A percentile compares a stretch with the other conserved stretches of the same genome.
Conservation (phyloP, 2,329 filamentous ascomycete genomes). For the Hypoxylon sp. region DNA sequence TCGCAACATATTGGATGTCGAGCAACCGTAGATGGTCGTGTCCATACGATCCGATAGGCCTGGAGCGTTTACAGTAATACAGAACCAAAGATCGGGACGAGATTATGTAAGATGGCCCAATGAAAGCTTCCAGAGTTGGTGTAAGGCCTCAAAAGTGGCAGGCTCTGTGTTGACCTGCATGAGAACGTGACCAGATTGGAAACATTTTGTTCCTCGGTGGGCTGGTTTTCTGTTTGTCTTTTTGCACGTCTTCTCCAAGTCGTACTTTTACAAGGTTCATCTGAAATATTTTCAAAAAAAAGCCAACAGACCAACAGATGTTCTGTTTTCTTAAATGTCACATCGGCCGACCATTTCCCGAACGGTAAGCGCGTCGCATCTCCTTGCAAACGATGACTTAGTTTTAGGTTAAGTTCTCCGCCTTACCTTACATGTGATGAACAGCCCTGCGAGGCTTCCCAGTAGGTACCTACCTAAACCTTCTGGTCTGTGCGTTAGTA, state of each 20-base stretch:
- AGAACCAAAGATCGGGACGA: slow-evolving; percentile 27
- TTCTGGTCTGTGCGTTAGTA: slow-evolving; percentile 15
- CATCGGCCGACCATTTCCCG: slow-evolving; percentile 20
- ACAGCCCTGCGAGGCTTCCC: slow-evolving; percentile 32
- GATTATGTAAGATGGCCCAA: slow-evolving; percentile 41
- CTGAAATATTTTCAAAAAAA: background rate
- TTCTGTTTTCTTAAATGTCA: slow-evolving; percentile 3
- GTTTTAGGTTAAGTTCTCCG: slow-evolving; percentile 27
- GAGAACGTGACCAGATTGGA: slow-evolving; percentile 16
- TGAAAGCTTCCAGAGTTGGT: slow-evolving; percentile 8
- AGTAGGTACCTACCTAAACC: background rate
- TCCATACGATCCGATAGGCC: slow-evolving; percentile 37
- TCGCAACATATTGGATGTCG: slow-evolving; percentile 7
- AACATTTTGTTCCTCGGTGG: background rate
- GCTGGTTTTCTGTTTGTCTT: slow-evolving; percentile 4
- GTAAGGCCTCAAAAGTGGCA: slow-evolving; percentile 19
- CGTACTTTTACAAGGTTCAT: background rate
- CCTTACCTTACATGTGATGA: slow-evolving; percentile 35
- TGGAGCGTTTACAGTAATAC: slow-evolving; percentile 15
- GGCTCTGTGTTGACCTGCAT: slow-evolving; percentile 32
- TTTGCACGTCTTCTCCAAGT: slow-evolving; percentile 15
- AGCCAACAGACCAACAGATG: background rate
- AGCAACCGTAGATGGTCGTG: slow-evolving; percentile 1
- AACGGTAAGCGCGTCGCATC: slow-evolving; percentile 20
- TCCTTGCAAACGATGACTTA: slow-evolving; percentile 19